Conservation (phyloP, 257 asterid genomes). For the Paraleonurus japonicus region DNA sequence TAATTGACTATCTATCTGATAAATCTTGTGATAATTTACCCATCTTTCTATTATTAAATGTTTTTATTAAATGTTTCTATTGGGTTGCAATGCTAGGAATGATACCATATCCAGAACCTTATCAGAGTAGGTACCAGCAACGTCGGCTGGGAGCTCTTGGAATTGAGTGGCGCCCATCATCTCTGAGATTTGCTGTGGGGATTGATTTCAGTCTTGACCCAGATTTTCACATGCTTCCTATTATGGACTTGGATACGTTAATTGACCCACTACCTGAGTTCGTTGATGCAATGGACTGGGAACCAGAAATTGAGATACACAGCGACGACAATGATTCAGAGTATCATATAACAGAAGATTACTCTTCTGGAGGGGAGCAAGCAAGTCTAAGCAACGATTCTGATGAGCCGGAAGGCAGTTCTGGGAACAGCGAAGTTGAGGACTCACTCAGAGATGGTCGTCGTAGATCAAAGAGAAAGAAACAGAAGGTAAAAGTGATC, state of each 20-base stretch:
- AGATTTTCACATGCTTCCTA: slow-evolving; percentile 73
- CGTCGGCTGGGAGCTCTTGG: slow-evolving; percentile 92
- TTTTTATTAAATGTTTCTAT: slow-evolving; percentile 21
- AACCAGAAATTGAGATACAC: slow-evolving; percentile 79
- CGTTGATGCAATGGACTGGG: slow-evolving; percentile 93
- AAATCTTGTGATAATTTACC: slow-evolving; percentile 3
- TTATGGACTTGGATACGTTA: slow-evolving; percentile 73
- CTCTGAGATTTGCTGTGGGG: slow-evolving; percentile 81
- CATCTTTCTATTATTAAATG: slow-evolving; percentile 7
- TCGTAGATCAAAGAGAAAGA: slow-evolving; percentile 83
- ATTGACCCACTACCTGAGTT: slow-evolving; percentile 88
- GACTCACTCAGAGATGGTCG: slow-evolving; percentile 50
- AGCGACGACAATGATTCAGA: slow-evolving; percentile 95
- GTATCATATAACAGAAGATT: slow-evolving; percentile 81
- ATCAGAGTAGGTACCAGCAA: slow-evolving; percentile 82
- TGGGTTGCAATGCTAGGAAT: slow-evolving; percentile 50
- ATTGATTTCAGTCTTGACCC: slow-evolving; percentile 81
- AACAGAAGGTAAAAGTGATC: slow-evolving; percentile 62
- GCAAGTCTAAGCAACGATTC: slow-evolving; percentile 55
- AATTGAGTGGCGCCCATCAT: slow-evolving; percentile 95
- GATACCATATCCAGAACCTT: slow-evolving; percentile 96
- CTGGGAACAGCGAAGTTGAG: slow-evolving; percentile 61
- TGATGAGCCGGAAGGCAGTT: slow-evolving; percentile 61
- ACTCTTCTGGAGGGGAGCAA: slow-evolving; percentile 83
- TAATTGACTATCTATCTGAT: slow-evolving; percentile 23